A percentile compares a stretch with the other conserved stretches of the same genome.
phyloP scores from a whole-genome alignment of 495 filamentous ascomycete genomes.

The Parachaetomium inaequale region DNA sequence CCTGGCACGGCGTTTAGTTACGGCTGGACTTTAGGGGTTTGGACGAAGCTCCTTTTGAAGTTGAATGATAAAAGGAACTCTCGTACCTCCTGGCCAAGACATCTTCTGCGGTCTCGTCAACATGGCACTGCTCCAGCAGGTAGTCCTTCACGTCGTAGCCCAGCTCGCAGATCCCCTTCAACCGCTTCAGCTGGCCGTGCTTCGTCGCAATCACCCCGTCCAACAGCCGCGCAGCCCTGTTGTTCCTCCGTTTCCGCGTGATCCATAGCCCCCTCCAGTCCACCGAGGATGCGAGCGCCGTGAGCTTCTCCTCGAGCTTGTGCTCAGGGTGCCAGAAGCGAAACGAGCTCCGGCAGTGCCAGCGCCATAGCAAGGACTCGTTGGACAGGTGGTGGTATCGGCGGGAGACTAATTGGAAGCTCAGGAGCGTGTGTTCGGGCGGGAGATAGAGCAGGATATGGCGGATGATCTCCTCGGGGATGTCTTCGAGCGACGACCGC shows the following conservation, averaged over 20 bases:
- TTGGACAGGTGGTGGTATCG: constrained; percentile 62
- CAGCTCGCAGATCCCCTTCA: constrained; percentile 61
- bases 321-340: constrained; percentile 71
- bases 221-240: constrained; percentile 53
- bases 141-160: constrained; percentile 90
- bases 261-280: constrained; percentile 77
- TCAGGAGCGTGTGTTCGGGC: constrained; percentile 48
- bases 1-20: constrained; percentile 39
- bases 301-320: constrained; percentile 55
- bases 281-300: constrained; percentile 48
- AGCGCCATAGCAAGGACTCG: constrained; percentile 73
- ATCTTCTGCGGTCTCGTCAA: constrained; percentile 63
- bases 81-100: constrained; percentile 73
- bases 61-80: neutral
- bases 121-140: constrained; percentile 60
- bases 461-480: constrained; percentile 74
- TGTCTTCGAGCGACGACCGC: constrained; percentile 32
- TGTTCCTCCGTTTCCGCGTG: constrained; percentile 53
- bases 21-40: neutral
- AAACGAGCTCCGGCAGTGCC: constrained; percentile 64
- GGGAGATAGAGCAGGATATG: constrained; percentile 60
- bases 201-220: constrained; percentile 68
- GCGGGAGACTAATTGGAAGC: constrained; percentile 58
- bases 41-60: too few species aligned
- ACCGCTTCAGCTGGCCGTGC: constrained; percentile 62